phyloP scores from a whole-genome alignment of 768 basidiomycete species.

The Gelatoporia subvermispora region DNA sequence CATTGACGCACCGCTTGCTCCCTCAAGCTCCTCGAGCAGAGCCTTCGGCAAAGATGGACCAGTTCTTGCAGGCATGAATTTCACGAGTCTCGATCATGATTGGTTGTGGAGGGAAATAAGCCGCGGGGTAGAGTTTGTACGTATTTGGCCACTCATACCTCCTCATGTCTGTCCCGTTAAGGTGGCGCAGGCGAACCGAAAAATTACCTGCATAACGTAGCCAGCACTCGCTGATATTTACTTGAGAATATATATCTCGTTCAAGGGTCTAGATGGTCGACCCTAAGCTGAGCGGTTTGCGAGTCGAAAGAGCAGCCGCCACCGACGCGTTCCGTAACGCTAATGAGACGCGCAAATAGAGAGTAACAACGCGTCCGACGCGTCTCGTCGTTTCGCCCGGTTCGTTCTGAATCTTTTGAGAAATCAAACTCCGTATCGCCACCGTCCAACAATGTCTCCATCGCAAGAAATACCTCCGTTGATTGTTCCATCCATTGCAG shows the following conservation, averaged over 20 bases:
- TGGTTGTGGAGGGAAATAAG: background rate
- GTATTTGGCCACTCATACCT: no score
- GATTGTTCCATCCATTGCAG: conserved; percentile 52
- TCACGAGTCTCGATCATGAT: background rate
- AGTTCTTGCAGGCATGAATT: conserved; percentile 19
- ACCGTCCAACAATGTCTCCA: no score
- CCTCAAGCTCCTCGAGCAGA: conserved; percentile 23
- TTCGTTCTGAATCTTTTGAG: background rate
- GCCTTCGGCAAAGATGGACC: conserved; percentile 23
- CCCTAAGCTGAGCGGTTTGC: no score
- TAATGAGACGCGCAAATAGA: conserved; percentile 1
- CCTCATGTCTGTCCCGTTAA: no score
- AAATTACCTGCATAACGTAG: no score
- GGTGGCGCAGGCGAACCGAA: no score
- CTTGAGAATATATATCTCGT: no score
- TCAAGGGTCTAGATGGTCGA: no score
- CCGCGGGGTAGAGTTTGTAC: no score
- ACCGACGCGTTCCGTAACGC: conserved; percentile 5
- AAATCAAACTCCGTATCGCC: background rate
- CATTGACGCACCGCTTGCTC: conserved; percentile 11
- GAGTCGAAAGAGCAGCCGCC: background rate
- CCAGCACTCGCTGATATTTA: no score
- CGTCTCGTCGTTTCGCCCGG: background rate
- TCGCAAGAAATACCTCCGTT: background rate
- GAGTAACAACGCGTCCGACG: conserved; percentile 8